Conservation (phyloP, 2,329 filamentous ascomycete genomes). For the Penicillium sp. region DNA sequence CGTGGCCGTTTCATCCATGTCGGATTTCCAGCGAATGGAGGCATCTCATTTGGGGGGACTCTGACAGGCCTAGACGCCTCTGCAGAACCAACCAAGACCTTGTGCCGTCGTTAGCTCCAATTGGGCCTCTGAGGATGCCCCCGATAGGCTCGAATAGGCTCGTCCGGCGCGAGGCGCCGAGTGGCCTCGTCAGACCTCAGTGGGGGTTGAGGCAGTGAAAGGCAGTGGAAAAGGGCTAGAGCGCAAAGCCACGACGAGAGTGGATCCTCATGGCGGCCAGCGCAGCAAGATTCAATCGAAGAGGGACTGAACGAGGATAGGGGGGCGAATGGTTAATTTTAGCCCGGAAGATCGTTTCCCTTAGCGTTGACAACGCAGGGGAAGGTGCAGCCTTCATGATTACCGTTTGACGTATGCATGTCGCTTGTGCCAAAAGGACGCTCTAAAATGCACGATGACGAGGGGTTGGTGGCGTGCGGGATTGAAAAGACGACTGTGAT, state of each 20-base stretch:
- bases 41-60: not conserved
- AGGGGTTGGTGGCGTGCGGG: too few species aligned
- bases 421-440: too few species aligned
- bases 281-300: too few species aligned
- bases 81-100: not conserved
- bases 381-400: too few species aligned
- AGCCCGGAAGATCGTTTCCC: not conserved
- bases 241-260: not conserved
- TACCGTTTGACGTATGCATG: too few species aligned
- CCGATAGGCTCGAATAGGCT: not conserved
- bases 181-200: not conserved
- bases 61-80: not conserved
- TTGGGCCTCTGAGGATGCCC: not conserved
- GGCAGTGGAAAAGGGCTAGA: not conserved
- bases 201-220: not conserved
- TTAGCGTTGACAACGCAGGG: too few species aligned
- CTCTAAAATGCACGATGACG: too few species aligned
- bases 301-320: not conserved
- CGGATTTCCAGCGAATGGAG: slow-evolving; percentile 7
- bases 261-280: not conserved
- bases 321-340: not conserved
- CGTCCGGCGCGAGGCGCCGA: not conserved
- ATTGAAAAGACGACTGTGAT: too few species aligned
- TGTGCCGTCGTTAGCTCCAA: not conserved
- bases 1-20: not conserved